Conservation (phyloP, 83 land plant species). For the Larix sibirica region DNA sequence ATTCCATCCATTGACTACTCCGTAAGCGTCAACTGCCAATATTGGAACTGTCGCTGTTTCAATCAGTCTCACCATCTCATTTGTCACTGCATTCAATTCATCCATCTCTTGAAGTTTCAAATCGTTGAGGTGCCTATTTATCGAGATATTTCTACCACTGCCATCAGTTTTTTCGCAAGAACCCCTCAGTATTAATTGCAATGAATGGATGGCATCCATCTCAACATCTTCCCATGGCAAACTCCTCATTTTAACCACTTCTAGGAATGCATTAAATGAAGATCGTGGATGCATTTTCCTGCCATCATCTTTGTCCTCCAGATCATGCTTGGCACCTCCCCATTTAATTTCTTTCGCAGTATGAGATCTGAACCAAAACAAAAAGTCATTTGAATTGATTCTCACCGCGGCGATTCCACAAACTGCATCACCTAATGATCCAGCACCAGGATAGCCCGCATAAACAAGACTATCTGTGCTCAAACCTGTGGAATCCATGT, state of each 20-base stretch:
- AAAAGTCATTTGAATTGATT: slow-evolving; percentile 76
- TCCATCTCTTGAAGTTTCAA: slow-evolving; percentile 63
- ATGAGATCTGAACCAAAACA: slow-evolving; percentile 98
- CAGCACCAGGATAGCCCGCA: slow-evolving; percentile 94
- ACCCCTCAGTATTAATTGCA: slow-evolving; percentile 91
- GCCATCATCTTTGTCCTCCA: slow-evolving; percentile 84
- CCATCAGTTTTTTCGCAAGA: slow-evolving; percentile 56
- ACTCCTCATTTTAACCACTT: slow-evolving; percentile 90
- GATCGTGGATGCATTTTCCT: slow-evolving; percentile 94
- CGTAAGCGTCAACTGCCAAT: slow-evolving; percentile 67
- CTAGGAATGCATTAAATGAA: slow-evolving; percentile 94
- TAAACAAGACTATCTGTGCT: slow-evolving; percentile 89
- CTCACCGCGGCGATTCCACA: slow-evolving; percentile 98
- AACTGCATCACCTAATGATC: slow-evolving; percentile 60
- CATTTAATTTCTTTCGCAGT: slow-evolving; percentile 92
- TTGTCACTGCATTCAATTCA: slow-evolving; percentile 73
- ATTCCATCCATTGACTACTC: slow-evolving; percentile 83
- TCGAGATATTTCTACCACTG: slow-evolving; percentile 16
- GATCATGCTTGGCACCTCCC: slow-evolving; percentile 96
- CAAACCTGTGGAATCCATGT: slow-evolving; percentile 91
- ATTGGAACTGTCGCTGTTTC: slow-evolving; percentile 87
- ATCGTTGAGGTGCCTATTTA: slow-evolving; percentile 51
- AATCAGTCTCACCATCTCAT: slow-evolving; percentile 84
- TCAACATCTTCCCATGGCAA: slow-evolving; percentile 94
- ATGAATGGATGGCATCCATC: slow-evolving; percentile 98